Percentiles rank a stretch among this genome's conserved stretches.
Conservation (phyloP, 306 rosid genomes). For the Quercus alba region DNA sequence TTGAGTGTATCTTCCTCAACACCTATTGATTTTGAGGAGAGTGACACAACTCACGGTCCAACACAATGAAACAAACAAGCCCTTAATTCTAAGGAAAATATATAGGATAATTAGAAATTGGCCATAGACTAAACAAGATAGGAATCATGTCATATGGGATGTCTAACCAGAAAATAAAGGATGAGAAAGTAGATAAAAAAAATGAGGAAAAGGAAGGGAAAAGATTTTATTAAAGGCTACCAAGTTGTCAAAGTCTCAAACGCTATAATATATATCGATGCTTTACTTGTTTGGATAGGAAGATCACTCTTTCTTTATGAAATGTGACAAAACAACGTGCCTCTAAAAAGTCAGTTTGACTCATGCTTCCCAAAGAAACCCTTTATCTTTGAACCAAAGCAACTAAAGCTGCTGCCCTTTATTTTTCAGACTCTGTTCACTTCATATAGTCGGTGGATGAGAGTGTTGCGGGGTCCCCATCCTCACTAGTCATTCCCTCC, state of each 20-base stretch:
- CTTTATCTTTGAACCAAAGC: background rate
- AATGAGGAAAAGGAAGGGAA: background rate
- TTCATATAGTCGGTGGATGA: background rate
- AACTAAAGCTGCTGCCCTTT: background rate
- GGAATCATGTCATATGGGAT: slow-evolving; percentile 16
- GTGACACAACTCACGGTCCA: rapidly evolving
- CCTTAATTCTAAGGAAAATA: background rate
- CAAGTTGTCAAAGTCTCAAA: background rate
- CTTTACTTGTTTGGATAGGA: background rate
- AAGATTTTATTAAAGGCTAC: background rate
- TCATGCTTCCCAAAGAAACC: background rate
- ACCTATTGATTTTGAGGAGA: background rate
- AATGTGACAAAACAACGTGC: background rate
- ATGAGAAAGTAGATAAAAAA: slow-evolving; percentile 5
- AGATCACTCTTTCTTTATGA: background rate
- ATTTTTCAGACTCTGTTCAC: background rate
- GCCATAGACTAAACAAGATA: background rate
- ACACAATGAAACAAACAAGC: background rate
- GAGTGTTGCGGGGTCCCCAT: background rate
- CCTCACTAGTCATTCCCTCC: background rate
- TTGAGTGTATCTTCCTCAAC: rapidly evolving
- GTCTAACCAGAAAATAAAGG: slow-evolving; percentile 17
- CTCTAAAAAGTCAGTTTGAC: background rate
- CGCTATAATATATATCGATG: background rate
- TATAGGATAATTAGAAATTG: background rate